phyloP scores from a whole-genome alignment of 2,329 filamentous ascomycete species.

The Lasiodiplodia hormozganensis region DNA sequence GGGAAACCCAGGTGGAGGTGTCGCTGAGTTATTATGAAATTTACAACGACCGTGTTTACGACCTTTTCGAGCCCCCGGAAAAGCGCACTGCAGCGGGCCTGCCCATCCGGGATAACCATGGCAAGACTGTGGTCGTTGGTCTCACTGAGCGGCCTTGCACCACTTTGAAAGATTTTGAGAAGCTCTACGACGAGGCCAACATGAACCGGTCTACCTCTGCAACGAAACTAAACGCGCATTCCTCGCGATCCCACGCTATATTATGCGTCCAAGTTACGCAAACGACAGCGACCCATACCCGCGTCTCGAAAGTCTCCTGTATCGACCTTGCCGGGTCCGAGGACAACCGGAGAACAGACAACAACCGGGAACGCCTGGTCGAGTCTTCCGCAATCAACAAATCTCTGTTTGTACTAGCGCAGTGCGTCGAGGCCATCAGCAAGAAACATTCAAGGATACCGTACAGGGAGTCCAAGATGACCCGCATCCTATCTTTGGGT shows the following conservation, averaged over 20 bases:
- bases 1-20: conserved; percentile 74
- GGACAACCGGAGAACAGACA: conserved; percentile 92
- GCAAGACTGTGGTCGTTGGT: conserved; percentile 86
- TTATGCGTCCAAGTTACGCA: conserved; percentile 88
- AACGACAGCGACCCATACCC: conserved; percentile 69
- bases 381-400: conserved; percentile 98
- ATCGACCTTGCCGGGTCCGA: conserved; percentile 96
- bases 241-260: conserved; percentile 87
- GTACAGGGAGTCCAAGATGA: conserved; percentile 97
- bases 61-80: conserved; percentile 86
- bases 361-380: conserved; percentile 89
- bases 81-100: conserved; percentile 83
- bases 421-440: conserved; percentile 94
- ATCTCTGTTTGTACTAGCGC: conserved; percentile 89
- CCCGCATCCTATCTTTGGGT: conserved; percentile 85
- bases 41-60: conserved; percentile 94
- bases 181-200: conserved; percentile 89
- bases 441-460: conserved; percentile 78
- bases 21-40: conserved; percentile 93
- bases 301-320: conserved; percentile 83
- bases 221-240: conserved; percentile 92
- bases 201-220: conserved; percentile 87
- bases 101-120: conserved; percentile 83
- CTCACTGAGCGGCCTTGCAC: conserved; percentile 82
- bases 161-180: conserved; percentile 88